phyloP scores from a whole-genome alignment of 2,329 filamentous ascomycete genomes.

The Epicoccum sorghinum region DNA sequence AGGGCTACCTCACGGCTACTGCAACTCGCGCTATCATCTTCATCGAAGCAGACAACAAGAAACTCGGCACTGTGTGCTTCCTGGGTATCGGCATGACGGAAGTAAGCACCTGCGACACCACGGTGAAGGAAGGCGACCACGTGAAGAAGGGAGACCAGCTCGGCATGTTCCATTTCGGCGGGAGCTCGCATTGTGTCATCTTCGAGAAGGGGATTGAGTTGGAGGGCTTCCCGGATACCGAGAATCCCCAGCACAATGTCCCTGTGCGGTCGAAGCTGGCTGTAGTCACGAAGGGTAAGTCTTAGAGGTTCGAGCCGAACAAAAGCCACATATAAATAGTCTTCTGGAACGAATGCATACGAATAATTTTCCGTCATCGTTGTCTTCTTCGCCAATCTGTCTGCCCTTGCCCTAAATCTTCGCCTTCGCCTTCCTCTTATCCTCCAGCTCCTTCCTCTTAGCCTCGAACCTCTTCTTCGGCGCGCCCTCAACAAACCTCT shows the following conservation, averaged over 20 bases:
- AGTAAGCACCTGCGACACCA: conserved; percentile 75
- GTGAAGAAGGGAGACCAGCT: conserved; percentile 73
- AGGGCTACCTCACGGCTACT: conserved; percentile 71
- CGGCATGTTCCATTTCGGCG: conserved; percentile 84
- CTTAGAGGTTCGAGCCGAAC: background rate
- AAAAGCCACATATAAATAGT: too few relatives aligned
- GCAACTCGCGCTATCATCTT: conserved; percentile 74
- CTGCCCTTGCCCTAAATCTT: conserved; percentile 28
- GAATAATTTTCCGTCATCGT: too few relatives aligned
- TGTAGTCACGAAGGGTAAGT: conserved; percentile 32
- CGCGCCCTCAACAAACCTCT: conserved; percentile 57
- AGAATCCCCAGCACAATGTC: conserved; percentile 41
- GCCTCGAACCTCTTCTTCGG: conserved; percentile 53
- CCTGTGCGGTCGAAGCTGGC: conserved; percentile 47
- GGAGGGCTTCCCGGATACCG: conserved; percentile 35
- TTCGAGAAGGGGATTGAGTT: conserved; percentile 64
- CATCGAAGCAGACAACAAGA: conserved; percentile 70
- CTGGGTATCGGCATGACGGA: conserved; percentile 78
- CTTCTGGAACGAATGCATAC: too few relatives aligned
- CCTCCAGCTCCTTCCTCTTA: conserved; percentile 47
- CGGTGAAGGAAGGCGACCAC: conserved; percentile 68
- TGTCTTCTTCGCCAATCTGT: background rate
- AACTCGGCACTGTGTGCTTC: conserved; percentile 72
- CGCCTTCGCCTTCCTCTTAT: conserved; percentile 40
- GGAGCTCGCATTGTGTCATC: conserved; percentile 71